A percentile compares a stretch with the other conserved stretches of the same genome.
These are phyloP conservation scores for Neocucurbitaria cava DNA, from an alignment of 2,329 filamentous ascomycete species.

Conservation along the genomic window DNA sequence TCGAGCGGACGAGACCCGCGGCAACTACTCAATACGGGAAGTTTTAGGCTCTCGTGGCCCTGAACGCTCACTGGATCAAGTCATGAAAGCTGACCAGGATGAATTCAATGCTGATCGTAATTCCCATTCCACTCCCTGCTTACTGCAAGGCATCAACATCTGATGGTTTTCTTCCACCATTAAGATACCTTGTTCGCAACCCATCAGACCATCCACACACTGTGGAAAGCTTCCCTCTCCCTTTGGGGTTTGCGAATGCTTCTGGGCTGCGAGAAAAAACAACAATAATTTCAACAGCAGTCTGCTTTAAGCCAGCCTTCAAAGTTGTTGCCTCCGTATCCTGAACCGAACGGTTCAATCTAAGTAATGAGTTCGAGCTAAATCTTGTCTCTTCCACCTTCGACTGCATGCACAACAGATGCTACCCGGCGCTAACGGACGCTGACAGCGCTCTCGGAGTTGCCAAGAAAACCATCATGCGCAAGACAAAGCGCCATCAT, in stretches of 20 bases:
- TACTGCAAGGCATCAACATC: not conserved
- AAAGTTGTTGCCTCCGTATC: no score
- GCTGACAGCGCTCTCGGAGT: not conserved
- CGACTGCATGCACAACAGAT: slow-evolving; percentile 4
- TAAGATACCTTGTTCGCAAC: slow-evolving; percentile 3
- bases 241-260: not conserved
- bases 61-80: not conserved
- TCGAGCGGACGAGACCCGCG: not conserved
- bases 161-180: slow-evolving; percentile 12
- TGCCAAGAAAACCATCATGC: slow-evolving; percentile 1
- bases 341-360: not conserved
- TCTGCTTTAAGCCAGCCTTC: not conserved
- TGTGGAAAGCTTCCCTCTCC: not conserved
- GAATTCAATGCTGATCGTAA: slow-evolving; percentile 11
- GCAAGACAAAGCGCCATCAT: slow-evolving; percentile 4
- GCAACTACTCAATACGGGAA: not conserved
- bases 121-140: slow-evolving; percentile 2
- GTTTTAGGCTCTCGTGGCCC: not conserved
- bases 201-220: not conserved
- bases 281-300: not conserved
- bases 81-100: slow-evolving; percentile 1
- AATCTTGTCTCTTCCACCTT: not conserved
- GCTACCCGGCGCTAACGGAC: not conserved
- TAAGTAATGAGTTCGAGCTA: not conserved
- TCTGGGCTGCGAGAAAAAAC: not conserved